A percentile compares a stretch with the other conserved stretches of the same genome.
Conservation (phyloP, 2,329 filamentous ascomycete genomes). For the Aphanoascus verrucosus region DNA sequence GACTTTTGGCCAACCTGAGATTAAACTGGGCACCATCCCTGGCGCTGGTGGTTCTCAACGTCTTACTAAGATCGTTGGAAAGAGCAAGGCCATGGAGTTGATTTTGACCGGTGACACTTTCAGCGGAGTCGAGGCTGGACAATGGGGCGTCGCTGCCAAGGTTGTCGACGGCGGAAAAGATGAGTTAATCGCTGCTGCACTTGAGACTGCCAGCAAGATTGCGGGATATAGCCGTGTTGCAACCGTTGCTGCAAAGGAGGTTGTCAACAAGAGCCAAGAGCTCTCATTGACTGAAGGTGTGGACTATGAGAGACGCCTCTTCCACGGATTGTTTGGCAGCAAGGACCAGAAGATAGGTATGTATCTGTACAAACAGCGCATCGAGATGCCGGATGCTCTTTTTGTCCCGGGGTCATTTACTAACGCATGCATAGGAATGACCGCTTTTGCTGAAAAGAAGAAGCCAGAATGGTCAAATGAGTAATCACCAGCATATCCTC, state of each 20-base stretch:
- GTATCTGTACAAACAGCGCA: constrained; percentile 13
- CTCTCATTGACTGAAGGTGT: constrained; percentile 76
- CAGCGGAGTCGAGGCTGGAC: constrained; percentile 68
- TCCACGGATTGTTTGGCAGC: constrained; percentile 87
- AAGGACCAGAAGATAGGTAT: constrained; percentile 91
- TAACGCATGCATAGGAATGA: constrained; percentile 49
- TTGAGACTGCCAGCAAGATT: constrained; percentile 81
- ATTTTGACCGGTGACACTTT: constrained; percentile 80
- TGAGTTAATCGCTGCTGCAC: constrained; percentile 66
- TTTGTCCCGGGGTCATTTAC: neutral
- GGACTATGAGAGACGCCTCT: constrained; percentile 86
- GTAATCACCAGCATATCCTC: constrained; percentile 29
- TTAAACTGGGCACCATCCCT: constrained; percentile 87
- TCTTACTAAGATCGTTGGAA: constrained; percentile 70
- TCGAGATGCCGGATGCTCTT: neutral
- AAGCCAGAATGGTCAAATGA: constrained; percentile 83
- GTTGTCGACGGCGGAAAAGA: constrained; percentile 66
- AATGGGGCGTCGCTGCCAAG: constrained; percentile 82
- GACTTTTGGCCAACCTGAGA: constrained; percentile 93
- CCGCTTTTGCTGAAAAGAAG: constrained; percentile 88
- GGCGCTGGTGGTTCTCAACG: constrained; percentile 87
- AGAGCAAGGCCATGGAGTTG: constrained; percentile 81
- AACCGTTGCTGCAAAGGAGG: constrained; percentile 84
- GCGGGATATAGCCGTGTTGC: constrained; percentile 79
- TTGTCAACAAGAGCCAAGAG: constrained; percentile 99